Percentiles rank a stretch among this genome's conserved stretches.
These are phyloP conservation scores for Pseudogymnoascus sp. DNA, from an alignment of 2,329 filamentous ascomycete species.

Conservation along the genomic window DNA sequence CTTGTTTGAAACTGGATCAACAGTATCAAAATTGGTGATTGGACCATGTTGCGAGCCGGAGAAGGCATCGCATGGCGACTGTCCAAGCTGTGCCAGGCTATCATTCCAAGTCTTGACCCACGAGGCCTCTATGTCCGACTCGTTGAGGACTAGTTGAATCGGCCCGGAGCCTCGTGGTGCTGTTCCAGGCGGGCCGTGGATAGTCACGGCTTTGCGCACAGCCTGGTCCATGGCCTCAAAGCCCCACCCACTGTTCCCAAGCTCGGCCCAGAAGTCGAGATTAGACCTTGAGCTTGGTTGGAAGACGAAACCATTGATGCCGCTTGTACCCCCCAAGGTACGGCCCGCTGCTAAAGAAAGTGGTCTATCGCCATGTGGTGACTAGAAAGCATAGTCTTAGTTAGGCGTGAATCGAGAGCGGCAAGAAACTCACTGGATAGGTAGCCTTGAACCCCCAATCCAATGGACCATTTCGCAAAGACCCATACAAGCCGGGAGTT, in stretches of 20 bases:
- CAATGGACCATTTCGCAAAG: slow-evolving; percentile 28
- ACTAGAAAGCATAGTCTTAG: not conserved
- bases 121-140: not conserved
- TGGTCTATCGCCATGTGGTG: slow-evolving; percentile 17
- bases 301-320: slow-evolving; percentile 33
- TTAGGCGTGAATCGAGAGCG: not conserved
- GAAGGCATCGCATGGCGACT: slow-evolving; percentile 14
- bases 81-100: slow-evolving; percentile 17
- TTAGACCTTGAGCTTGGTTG: slow-evolving; percentile 21
- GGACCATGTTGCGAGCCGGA: not conserved
- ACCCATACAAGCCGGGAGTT: slow-evolving; percentile 29
- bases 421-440: slow-evolving; percentile 26
- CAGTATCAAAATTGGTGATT: not conserved
- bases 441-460: slow-evolving; percentile 33
- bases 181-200: slow-evolving; percentile 2
- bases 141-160: not conserved
- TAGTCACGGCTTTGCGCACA: slow-evolving; percentile 30
- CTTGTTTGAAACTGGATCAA: not conserved
- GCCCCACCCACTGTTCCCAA: slow-evolving; percentile 37
- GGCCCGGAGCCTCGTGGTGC: not conserved
- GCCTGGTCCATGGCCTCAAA: slow-evolving; percentile 33
- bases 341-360: slow-evolving; percentile 31
- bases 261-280: slow-evolving; percentile 32
- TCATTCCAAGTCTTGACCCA: slow-evolving; percentile 8
- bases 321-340: slow-evolving; percentile 32